phyloP scores from a whole-genome alignment of 2,329 filamentous ascomycete species.

The Thelonectria blattea region DNA sequence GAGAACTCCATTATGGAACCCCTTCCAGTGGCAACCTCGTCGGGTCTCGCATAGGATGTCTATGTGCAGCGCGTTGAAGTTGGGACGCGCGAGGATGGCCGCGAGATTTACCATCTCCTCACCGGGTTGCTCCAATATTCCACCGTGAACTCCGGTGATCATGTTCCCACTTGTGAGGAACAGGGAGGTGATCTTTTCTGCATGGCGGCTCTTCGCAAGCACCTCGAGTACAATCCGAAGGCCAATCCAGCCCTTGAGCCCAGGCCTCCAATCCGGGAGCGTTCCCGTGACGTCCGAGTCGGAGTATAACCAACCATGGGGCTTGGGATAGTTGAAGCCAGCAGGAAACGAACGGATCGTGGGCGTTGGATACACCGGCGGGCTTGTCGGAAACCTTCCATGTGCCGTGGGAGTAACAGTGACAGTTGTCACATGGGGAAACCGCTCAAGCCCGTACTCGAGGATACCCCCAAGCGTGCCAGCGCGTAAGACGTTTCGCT shows the following conservation, averaged over 20 bases:
- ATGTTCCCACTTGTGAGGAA: neutral
- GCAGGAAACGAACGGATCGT: neutral
- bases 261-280: neutral
- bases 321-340: neutral
- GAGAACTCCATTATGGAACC: neutral
- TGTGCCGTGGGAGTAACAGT: constrained; percentile 49
- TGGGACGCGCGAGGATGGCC: neutral
- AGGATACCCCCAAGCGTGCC: constrained; percentile 42
- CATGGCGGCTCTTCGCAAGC: neutral
- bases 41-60: neutral
- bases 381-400: constrained; percentile 37
- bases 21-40: neutral
- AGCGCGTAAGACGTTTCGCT: constrained; percentile 40
- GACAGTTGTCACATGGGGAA: constrained; percentile 45
- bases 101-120: neutral
- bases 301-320: neutral
- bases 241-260: neutral
- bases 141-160: neutral
- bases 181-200: neutral
- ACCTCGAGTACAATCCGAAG: neutral
- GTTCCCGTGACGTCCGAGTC: too few relatives aligned
- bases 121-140: neutral
- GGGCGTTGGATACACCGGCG: constrained; percentile 43
- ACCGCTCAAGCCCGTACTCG: constrained; percentile 39
- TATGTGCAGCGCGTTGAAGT: neutral